Percentiles rank a stretch among this genome's conserved stretches.
phyloP scores from a whole-genome alignment of 2,329 filamentous ascomycete genomes.

The Thelonectria olida region DNA sequence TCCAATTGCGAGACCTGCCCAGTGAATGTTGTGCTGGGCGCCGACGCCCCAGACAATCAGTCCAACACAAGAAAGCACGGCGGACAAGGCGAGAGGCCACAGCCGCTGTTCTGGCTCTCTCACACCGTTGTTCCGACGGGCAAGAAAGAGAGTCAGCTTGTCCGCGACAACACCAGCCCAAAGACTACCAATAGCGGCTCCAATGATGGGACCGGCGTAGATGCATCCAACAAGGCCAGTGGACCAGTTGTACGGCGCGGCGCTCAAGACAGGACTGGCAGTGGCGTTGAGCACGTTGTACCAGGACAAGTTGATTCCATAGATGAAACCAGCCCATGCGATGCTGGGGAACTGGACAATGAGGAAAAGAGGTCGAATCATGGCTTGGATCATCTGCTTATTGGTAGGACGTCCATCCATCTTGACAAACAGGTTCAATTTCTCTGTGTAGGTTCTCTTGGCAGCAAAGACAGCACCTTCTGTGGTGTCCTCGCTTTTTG shows the following conservation, averaged over 20 bases:
- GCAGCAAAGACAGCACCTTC: background rate
- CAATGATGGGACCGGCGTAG: constrained; percentile 44
- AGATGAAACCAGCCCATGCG: constrained; percentile 45
- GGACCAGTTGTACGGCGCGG: constrained; percentile 46
- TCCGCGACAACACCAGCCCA: constrained; percentile 45
- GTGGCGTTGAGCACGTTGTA: constrained; percentile 48
- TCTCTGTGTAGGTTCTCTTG: background rate
- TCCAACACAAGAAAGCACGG: constrained; percentile 51
- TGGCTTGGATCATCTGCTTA: constrained; percentile 20
- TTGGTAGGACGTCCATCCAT: background rate
- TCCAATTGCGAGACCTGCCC: constrained; percentile 46
- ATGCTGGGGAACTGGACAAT: constrained; percentile 46
- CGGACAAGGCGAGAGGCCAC: constrained; percentile 44
- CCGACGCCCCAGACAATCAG: constrained; percentile 61
- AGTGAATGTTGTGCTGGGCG: constrained; percentile 44
- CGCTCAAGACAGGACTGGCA: constrained; percentile 42
- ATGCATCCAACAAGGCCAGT: constrained; percentile 43
- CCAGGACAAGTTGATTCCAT: constrained; percentile 47
- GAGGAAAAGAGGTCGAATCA: constrained; percentile 11
- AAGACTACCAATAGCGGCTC: constrained; percentile 25
- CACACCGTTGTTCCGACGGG: constrained; percentile 46
- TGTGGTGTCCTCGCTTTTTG: background rate
- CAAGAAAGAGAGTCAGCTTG: constrained; percentile 42
- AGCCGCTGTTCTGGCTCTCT: constrained; percentile 47
- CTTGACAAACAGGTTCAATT: constrained; percentile 3